phyloP scores from a whole-genome alignment of 2,329 filamentous ascomycete species.

The Penicillium corylophilum region DNA sequence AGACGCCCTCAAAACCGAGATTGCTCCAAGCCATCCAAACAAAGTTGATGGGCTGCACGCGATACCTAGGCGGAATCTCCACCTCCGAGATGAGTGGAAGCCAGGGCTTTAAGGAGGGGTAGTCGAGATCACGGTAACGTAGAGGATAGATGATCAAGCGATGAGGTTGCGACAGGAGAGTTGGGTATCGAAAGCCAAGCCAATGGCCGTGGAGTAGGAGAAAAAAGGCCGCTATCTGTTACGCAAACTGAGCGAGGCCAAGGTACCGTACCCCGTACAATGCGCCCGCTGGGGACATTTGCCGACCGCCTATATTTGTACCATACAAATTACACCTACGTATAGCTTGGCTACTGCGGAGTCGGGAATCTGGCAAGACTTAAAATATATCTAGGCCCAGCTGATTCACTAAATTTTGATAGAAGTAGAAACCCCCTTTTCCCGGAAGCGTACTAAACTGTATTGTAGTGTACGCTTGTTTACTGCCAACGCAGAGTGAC shows the following conservation, averaged over 20 bases:
- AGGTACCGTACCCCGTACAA: slow-evolving; percentile 6
- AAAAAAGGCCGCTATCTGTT: slow-evolving; percentile 15
- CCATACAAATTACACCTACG: not conserved
- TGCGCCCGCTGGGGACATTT: not conserved
- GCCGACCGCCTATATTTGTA: not conserved
- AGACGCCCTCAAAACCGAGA: slow-evolving; percentile 20
- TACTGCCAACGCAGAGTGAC: slow-evolving; percentile 29
- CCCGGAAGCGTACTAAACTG: not conserved
- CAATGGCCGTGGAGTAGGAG: slow-evolving; percentile 19
- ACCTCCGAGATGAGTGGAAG: slow-evolving; percentile 15
- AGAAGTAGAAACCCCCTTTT: not conserved
- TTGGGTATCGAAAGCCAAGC: slow-evolving; percentile 26
- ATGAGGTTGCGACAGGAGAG: slow-evolving; percentile 9
- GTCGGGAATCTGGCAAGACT: not conserved
- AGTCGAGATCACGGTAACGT: not conserved
- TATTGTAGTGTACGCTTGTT: slow-evolving; percentile 22
- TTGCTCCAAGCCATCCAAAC: slow-evolving; percentile 31
- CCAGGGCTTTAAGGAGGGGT: slow-evolving; percentile 1
- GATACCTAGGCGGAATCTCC: slow-evolving; percentile 26
- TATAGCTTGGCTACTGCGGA: not conserved
- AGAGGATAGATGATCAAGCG: slow-evolving; percentile 4
- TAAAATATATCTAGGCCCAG: not conserved
- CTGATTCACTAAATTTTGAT: too few relatives aligned
- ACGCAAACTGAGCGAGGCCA: slow-evolving; percentile 14
- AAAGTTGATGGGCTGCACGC: slow-evolving; percentile 24